phyloP scores from a whole-genome alignment of 108 stramenopile species.

The Pseudonitzschia multiseries region DNA sequence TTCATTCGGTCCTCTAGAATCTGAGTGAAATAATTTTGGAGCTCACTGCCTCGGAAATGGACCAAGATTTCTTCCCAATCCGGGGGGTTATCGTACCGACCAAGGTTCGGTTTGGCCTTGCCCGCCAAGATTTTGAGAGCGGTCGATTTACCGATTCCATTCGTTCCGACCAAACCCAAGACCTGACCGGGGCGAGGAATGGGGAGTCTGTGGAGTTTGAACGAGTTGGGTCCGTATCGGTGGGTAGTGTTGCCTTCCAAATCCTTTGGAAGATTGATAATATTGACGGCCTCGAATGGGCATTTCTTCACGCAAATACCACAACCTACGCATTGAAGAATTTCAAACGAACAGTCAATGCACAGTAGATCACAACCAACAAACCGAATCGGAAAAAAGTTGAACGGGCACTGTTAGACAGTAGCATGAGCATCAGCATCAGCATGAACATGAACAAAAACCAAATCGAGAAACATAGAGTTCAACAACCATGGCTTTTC shows the following conservation, averaged over 20 bases:
- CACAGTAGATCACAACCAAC: background rate
- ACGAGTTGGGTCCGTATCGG: conserved; percentile 98
- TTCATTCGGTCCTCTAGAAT: conserved; percentile 97
- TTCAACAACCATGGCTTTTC: background rate
- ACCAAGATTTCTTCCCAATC: conserved; percentile 98
- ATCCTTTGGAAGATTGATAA: conserved; percentile 99
- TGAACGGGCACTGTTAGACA: background rate
- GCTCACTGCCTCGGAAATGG: conserved; percentile 96
- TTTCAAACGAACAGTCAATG: background rate
- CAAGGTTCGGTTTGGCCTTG: conserved; percentile 98
- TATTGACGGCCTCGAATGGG: conserved; percentile 96
- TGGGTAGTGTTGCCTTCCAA: conserved; percentile 95
- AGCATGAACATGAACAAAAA: too few species aligned
- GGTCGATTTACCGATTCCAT: conserved; percentile 97
- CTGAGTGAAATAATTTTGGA: conserved; percentile 98
- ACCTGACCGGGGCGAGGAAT: conserved; percentile 98
- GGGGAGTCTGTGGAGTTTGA: conserved; percentile 98
- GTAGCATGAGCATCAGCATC: too few species aligned
- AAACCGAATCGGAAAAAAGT: background rate
- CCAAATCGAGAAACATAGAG: too few species aligned
- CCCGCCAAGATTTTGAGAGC: conserved; percentile 97
- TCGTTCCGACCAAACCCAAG: conserved; percentile 96
- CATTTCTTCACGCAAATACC: conserved; percentile 99
- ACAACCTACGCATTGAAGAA: conserved; percentile 63
- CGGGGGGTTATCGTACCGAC: conserved; percentile 89